These are phyloP conservation scores for Mikania micrantha DNA, from an alignment of 129 eudicot species.

Conservation along the genomic window DNA sequence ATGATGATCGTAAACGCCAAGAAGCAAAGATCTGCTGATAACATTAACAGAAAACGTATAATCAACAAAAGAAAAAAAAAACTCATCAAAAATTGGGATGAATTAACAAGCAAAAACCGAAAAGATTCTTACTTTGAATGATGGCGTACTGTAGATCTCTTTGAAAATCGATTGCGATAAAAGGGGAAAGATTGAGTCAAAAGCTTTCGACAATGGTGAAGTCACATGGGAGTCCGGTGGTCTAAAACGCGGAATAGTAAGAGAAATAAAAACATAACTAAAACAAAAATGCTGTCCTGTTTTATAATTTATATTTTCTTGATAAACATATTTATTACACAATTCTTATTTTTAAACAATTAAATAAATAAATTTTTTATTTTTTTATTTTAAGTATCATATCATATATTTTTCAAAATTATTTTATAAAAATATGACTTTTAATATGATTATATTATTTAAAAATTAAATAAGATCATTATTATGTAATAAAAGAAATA, in stretches of 20 bases:
- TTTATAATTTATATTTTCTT: too few species aligned
- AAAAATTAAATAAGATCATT: too few species aligned
- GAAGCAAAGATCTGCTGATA: neutral
- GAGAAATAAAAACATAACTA: too few species aligned
- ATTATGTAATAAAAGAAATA: too few species aligned
- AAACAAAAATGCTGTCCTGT: too few species aligned
- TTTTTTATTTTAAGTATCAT: too few species aligned
- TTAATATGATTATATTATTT: too few species aligned
- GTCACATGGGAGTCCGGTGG: constrained; percentile 3
- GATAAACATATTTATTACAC: too few species aligned
- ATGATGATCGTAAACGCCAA: neutral
- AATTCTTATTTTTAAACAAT: too few species aligned
- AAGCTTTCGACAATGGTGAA: constrained; percentile 3
- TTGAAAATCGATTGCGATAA: neutral
- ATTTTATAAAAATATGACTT: too few species aligned
- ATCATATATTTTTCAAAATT: too few species aligned
- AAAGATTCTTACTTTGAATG: constrained; percentile 8
- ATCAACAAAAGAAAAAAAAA: neutral
- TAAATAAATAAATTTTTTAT: too few species aligned
- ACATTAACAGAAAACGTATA: neutral
- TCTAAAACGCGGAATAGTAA: neutral
- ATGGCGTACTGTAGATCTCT: neutral
- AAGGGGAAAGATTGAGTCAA: constrained; percentile 5
- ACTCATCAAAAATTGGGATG: neutral
- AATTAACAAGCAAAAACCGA: neutral